Percentiles rank a stretch among this genome's conserved stretches.
These are phyloP conservation scores for Lasiodiplodia sp. DNA, from an alignment of 2,329 filamentous ascomycete genomes.

Conservation along the genomic window DNA sequence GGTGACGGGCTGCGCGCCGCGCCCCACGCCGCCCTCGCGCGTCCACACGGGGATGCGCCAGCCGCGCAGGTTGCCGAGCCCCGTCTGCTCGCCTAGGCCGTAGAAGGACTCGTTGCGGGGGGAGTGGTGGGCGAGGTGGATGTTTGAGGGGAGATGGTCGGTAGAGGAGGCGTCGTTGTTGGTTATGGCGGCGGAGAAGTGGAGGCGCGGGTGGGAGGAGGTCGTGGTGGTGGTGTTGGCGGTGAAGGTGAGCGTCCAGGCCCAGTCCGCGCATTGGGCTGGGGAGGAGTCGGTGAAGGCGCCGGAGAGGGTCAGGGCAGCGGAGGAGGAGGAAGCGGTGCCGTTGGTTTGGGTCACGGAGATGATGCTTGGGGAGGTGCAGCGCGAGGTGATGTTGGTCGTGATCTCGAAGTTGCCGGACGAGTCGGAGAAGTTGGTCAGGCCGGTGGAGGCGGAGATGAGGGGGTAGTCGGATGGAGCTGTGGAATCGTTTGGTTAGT, in stretches of 20 bases:
- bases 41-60: constrained; percentile 39
- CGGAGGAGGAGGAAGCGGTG: neutral
- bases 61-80: constrained; percentile 39
- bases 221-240: neutral
- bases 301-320: constrained; percentile 17
- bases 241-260: constrained; percentile 17
- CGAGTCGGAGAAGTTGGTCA: constrained; percentile 27
- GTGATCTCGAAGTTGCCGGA: constrained; percentile 30
- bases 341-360: neutral
- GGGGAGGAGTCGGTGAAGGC: constrained; percentile 15
- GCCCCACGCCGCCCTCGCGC: constrained; percentile 40
- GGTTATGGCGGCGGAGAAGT: constrained; percentile 2
- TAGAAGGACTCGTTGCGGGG: constrained; percentile 38
- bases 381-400: neutral
- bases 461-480: constrained; percentile 17
- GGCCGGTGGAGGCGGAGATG: constrained; percentile 26
- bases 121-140: constrained; percentile 37
- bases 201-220: neutral
- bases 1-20: constrained; percentile 40
- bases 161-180: constrained; percentile 35
- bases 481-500: neutral
- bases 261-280: constrained; percentile 3
- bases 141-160: constrained; percentile 32
- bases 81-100: constrained; percentile 38
- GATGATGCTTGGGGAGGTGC: constrained; percentile 14